Evolutionary conservation across 2,329 filamentous ascomycete species (phyloP), one percentile per base, ranked within the genome.

Genomic region (Fusarium sp.): DNA sequence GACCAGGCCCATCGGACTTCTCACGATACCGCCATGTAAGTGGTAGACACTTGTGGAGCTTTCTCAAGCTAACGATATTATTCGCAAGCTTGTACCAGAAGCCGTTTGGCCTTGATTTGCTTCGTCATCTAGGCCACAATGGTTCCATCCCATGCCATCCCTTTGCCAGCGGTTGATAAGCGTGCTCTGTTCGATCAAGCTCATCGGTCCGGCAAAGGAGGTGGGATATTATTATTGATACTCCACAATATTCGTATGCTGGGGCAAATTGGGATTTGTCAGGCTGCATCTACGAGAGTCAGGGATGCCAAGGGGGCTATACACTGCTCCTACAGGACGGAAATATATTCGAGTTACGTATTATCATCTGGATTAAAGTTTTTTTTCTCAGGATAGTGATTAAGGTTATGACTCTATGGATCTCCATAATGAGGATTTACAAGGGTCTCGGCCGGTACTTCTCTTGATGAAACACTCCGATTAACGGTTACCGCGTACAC

Each of bases 221-320:
- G 15, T 35, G 48, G 25, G 48, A 42, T 22, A 48, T 10, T 29
- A 53, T 24, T 36, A 8, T 15, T 29, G 28, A 6, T 40, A 40
- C 12, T 28, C 32, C n/a, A 39, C 49, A 5, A 41, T 61, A 45
- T 15, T 52, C 42, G 13, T 65, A 47, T 34, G 51, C 49, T 25
- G 44, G 48, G 42, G 42, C 29, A 45, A 54, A 7, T 19, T 40
- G 38, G 56, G 32, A 13, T 40, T 36, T 12, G 35, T 52, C 19
- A 53, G 49, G 49, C 52, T 49, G 11, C 41, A 34, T 34, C 31
- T 34, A 34, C 5, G 13, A n/a, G 31, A n/a, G 12, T 34, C 31
- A 19, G 19, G 19, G 19, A 19, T 19, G 19, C 19, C 19, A 19
- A 19, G 3, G 19, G 19, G 19, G 19, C 19, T 19, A 19, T 19